Percentiles rank a stretch among this genome's conserved stretches.
Evolutionary conservation across 345 rosid genomes (phyloP).

Genomic region (Aquilaria malaccensis): DNA sequence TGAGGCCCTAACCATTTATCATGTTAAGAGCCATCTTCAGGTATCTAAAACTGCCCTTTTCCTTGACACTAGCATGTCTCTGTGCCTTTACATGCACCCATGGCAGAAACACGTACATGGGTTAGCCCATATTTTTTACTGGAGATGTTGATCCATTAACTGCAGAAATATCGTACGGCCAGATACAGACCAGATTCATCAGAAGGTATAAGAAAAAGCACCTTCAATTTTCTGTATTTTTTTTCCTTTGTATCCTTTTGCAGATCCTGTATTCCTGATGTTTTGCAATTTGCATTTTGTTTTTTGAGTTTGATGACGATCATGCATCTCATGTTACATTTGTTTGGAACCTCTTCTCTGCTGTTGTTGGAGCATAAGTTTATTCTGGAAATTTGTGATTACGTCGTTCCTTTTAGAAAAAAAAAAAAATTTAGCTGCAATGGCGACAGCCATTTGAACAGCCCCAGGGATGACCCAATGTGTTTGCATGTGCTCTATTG

Average conservation of each 20-base stretch:
- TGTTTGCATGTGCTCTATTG: too few species aligned
- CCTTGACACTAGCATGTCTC: not conserved
- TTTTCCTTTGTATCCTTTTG: not conserved
- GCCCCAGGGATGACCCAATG: too few species aligned
- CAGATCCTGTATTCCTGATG: too few species aligned
- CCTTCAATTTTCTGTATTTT: constrained; percentile 6
- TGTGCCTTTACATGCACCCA: constrained; percentile 3
- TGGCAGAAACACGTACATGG: not conserved
- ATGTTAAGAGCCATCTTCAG: constrained; percentile 95
- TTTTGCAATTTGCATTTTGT: too few species aligned
- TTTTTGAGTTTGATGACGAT: too few species aligned
- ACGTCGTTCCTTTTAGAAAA: too few species aligned
- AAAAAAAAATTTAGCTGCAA: too few species aligned
- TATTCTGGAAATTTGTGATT: too few species aligned
- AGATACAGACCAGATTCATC: constrained; percentile 63
- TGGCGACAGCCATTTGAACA: too few species aligned
- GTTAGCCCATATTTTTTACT: constrained; percentile 15
- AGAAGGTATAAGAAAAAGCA: constrained; percentile 45
- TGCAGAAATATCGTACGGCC: constrained; percentile 91
- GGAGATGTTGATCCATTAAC: constrained; percentile 19
- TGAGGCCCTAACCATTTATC: constrained; percentile 80
- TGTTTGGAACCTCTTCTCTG: too few species aligned
- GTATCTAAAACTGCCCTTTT: constrained; percentile 23
- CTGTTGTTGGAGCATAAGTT: too few species aligned
- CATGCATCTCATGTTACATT: too few species aligned